Percentiles rank a stretch among this genome's conserved stretches.
Conservation (phyloP, 2,329 filamentous ascomycete species). For the Paecilomyces sp. region DNA sequence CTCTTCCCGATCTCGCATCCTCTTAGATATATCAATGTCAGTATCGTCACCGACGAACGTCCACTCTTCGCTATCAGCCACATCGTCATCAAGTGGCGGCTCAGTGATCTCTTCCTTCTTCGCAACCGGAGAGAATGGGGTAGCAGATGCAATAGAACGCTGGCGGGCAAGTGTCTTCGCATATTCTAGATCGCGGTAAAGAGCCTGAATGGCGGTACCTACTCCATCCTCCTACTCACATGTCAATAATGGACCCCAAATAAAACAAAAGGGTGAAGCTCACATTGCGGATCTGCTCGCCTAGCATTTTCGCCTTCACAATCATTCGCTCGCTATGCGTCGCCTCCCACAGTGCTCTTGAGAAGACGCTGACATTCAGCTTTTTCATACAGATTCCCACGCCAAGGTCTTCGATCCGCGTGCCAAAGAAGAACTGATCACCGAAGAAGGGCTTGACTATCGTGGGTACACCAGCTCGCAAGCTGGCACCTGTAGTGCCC, state of each 20-base stretch:
- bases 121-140: slow-evolving; percentile 25
- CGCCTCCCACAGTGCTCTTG: slow-evolving; percentile 81
- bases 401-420: slow-evolving; percentile 81
- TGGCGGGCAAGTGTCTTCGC: slow-evolving; percentile 75
- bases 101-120: slow-evolving; percentile 29
- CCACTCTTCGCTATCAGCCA: slow-evolving; percentile 75
- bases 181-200: slow-evolving; percentile 93
- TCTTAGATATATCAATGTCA: slow-evolving; percentile 37
- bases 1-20: slow-evolving; percentile 20
- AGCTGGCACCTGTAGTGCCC: slow-evolving; percentile 87
- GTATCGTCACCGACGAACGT: slow-evolving; percentile 70
- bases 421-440: slow-evolving; percentile 94
- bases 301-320: slow-evolving; percentile 70
- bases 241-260: slow-evolving; percentile 16
- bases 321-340: slow-evolving; percentile 90
- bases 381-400: slow-evolving; percentile 86
- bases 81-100: slow-evolving; percentile 40
- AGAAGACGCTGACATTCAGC: slow-evolving; percentile 79
- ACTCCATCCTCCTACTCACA: slow-evolving; percentile 72
- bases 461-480: slow-evolving; percentile 85
- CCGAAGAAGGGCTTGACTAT: slow-evolving; percentile 97
- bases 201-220: slow-evolving; percentile 79
- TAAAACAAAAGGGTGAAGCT: slow-evolving; percentile 20
- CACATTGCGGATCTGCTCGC: slow-evolving; percentile 81
- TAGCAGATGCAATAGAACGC: slow-evolving; percentile 29